Evolutionary conservation across 257 asterid species (phyloP).

Genomic region (Solanum tacnaense): DNA sequence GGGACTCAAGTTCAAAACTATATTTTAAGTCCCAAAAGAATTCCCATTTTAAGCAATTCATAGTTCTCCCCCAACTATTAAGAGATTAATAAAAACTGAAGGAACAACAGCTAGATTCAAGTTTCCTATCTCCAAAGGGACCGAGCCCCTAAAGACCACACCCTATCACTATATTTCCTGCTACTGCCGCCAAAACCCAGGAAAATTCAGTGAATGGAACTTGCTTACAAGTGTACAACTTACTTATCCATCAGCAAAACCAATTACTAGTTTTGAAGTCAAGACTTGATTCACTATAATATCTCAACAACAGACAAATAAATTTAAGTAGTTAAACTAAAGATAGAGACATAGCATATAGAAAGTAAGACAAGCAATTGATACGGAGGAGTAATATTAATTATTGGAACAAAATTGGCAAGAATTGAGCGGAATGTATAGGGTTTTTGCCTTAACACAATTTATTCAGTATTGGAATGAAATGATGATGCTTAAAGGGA

Average conservation of each 20-base stretch:
- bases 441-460: background rate
- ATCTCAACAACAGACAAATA: background rate
- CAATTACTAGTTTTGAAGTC: background rate
- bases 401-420: background rate
- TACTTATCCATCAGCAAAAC: background rate
- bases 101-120: background rate
- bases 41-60: background rate
- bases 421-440: background rate
- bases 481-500: background rate
- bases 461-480: background rate
- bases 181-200: background rate
- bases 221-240: background rate
- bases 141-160: background rate
- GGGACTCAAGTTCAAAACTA: background rate
- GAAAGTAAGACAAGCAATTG: background rate
- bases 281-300: background rate
- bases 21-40: background rate
- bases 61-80: background rate
- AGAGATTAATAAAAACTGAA: background rate
- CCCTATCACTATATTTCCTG: background rate
- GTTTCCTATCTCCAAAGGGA: background rate
- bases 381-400: background rate
- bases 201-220: background rate
- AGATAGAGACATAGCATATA: background rate
- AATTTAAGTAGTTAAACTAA: background rate